A percentile compares a stretch with the other conserved stretches of the same genome.
Evolutionary conservation across 192 early-diverging fungal genomes (phyloP).

Genomic region (Umbelopsis sp.): DNA sequence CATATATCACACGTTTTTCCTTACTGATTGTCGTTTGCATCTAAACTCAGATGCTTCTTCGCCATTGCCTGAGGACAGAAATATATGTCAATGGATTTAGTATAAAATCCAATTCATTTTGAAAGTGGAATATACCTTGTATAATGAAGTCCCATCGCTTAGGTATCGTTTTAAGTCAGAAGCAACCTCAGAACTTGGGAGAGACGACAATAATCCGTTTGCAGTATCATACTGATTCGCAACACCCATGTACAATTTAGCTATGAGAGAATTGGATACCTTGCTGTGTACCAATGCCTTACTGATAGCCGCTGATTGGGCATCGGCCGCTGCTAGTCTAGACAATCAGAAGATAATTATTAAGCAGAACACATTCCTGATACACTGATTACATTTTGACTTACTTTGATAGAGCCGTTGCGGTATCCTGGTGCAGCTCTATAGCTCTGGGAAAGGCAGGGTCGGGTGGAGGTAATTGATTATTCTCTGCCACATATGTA

Average conservation of each 20-base stretch:
- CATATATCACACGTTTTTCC: conserved; percentile 6
- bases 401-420: conserved; percentile 49
- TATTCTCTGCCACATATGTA: conserved; percentile 46
- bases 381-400: not conserved
- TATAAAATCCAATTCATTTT: not conserved
- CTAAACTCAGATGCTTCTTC: conserved; percentile 54
- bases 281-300: conserved; percentile 48
- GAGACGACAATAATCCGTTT: conserved; percentile 53
- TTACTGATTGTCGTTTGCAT: conserved; percentile 62
- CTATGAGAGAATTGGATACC: conserved; percentile 51
- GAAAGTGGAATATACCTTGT: conserved; percentile 33
- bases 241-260: conserved; percentile 58
- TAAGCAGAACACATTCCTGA: not conserved
- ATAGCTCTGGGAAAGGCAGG: not conserved
- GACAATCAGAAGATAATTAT: not conserved
- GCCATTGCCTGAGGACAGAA: conserved; percentile 49
- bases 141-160: conserved; percentile 46
- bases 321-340: conserved; percentile 58
- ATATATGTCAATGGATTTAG: conserved; percentile 3
- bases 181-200: conserved; percentile 54
- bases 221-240: conserved; percentile 60
- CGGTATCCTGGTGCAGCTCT: not conserved
- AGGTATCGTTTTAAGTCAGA: conserved; percentile 55
- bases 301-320: conserved; percentile 55
- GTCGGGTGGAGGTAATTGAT: conserved; percentile 4